These are phyloP conservation scores for Brassica juncea DNA, from an alignment of 345 rosid genomes.

Conservation along the genomic window DNA sequence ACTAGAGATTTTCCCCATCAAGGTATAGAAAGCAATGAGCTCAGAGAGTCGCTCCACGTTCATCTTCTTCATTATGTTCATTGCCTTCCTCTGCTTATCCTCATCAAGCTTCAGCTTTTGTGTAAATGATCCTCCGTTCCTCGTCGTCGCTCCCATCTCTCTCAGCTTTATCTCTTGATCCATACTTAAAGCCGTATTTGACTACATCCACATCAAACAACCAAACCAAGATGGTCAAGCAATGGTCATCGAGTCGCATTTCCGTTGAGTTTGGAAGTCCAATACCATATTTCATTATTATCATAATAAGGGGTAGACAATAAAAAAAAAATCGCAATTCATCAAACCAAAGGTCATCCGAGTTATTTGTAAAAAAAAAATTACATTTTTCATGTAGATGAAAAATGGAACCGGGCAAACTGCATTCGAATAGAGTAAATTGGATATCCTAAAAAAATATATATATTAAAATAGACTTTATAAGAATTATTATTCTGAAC, in stretches of 20 bases:
- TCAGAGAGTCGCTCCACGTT: constrained; percentile 72
- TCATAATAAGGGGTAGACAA: not conserved
- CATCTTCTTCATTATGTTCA: constrained; percentile 65
- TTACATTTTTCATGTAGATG: not conserved
- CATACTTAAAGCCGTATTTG: constrained; percentile 62
- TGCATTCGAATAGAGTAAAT: not conserved
- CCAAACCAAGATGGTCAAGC: not conserved
- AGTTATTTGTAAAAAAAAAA: not conserved
- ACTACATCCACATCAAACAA: constrained; percentile 44
- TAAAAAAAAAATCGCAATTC: not conserved
- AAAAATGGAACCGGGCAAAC: not conserved
- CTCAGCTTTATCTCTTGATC: constrained; percentile 74
- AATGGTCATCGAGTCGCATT: not conserved
- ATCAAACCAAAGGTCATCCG: not conserved
- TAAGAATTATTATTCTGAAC: not conserved
- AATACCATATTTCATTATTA: not conserved
- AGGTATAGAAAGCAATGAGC: constrained; percentile 62
- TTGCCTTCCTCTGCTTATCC: constrained; percentile 61
- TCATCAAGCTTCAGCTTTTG: constrained; percentile 58
- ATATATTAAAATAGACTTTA: not conserved
- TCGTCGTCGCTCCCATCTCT: constrained; percentile 85
- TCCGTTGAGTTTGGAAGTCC: constrained; percentile 14
- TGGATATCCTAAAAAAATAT: no score
- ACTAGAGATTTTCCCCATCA: constrained; percentile 77
- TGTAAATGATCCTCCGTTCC: constrained; percentile 58